Evolutionary conservation across 2,329 filamentous ascomycete species (phyloP).

Genomic region (Rhinocladiella similis): DNA sequence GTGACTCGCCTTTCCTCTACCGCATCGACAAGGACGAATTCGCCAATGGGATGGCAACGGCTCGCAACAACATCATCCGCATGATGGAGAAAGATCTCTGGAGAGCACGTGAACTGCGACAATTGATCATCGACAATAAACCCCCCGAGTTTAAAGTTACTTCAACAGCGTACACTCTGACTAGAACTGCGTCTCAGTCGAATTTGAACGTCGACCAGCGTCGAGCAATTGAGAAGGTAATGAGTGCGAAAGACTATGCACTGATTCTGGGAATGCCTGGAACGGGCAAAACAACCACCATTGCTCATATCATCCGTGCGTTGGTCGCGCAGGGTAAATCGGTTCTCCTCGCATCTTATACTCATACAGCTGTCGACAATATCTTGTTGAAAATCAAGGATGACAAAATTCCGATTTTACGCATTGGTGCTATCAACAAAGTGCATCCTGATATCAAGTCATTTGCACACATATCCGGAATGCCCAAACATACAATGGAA

Average conservation of each 20-base stretch:
- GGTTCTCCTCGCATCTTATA: slow-evolving; percentile 91
- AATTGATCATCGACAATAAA: slow-evolving; percentile 75
- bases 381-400: slow-evolving; percentile 88
- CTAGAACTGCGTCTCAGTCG: slow-evolving; percentile 54
- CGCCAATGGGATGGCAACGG: slow-evolving; percentile 93
- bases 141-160: slow-evolving; percentile 70
- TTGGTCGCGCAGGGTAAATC: slow-evolving; percentile 87
- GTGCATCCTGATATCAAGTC: slow-evolving; percentile 83
- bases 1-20: slow-evolving; percentile 58
- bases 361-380: slow-evolving; percentile 96
- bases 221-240: slow-evolving; percentile 86
- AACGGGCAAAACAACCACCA: slow-evolving; percentile 97
- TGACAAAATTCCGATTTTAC: slow-evolving; percentile 74
- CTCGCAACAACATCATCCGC: slow-evolving; percentile 89
- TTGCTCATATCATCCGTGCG: slow-evolving; percentile 93
- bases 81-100: slow-evolving; percentile 80
- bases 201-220: slow-evolving; percentile 85
- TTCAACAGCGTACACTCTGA: slow-evolving; percentile 64
- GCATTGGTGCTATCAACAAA: slow-evolving; percentile 82
- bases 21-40: slow-evolving; percentile 97
- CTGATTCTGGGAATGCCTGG: slow-evolving; percentile 98
- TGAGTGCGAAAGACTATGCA: slow-evolving; percentile 92
- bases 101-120: slow-evolving; percentile 70
- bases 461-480: slow-evolving; percentile 77
- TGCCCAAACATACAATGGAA: slow-evolving; percentile 73